Evolutionary conservation across 345 rosid genomes (phyloP).

Genomic region (Rhizophora mangle): DNA sequence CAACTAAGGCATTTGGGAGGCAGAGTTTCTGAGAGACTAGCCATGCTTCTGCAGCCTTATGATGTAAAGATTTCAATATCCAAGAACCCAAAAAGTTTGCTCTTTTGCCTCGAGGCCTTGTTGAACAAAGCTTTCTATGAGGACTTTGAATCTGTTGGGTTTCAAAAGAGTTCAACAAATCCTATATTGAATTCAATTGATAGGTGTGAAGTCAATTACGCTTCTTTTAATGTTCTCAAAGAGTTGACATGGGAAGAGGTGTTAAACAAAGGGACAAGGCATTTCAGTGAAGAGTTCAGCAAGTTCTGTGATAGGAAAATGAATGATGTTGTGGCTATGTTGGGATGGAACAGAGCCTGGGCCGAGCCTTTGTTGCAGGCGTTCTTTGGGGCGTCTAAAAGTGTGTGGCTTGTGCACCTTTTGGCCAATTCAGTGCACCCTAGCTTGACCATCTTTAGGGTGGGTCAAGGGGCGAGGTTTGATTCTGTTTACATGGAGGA

Average conservation of each 20-base stretch:
- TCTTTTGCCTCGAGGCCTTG: conserved; percentile 65
- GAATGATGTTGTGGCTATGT: conserved; percentile 79
- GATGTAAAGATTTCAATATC: conserved; percentile 58
- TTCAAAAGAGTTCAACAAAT: conserved; percentile 48
- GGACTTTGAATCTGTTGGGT: conserved; percentile 79
- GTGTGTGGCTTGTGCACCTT: conserved; percentile 82
- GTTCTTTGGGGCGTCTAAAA: conserved; percentile 77
- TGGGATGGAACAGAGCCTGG: conserved; percentile 86
- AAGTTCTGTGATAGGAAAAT: conserved; percentile 83
- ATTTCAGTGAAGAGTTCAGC: conserved; percentile 91
- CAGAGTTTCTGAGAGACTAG: conserved; percentile 54
- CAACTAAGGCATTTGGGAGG: conserved; percentile 63
- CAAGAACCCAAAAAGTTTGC: conserved; percentile 52
- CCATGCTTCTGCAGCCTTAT: conserved; percentile 67
- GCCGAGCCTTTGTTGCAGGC: conserved; percentile 78
- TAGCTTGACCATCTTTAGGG: conserved; percentile 61
- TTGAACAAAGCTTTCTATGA: conserved; percentile 73
- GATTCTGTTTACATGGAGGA: conserved; percentile 87
- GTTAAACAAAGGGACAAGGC: conserved; percentile 68
- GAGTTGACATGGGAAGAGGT: conserved; percentile 86
- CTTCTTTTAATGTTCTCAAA: conserved; percentile 52
- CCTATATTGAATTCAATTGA: conserved; percentile 70
- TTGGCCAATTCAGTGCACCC: conserved; percentile 93
- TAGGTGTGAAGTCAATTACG: conserved; percentile 60
- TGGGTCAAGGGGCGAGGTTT: conserved; percentile 55